Percentiles rank a stretch among this genome's conserved stretches.
Evolutionary conservation across 768 basidiomycete genomes (phyloP).

Genomic region (Termitomyces sp.): DNA sequence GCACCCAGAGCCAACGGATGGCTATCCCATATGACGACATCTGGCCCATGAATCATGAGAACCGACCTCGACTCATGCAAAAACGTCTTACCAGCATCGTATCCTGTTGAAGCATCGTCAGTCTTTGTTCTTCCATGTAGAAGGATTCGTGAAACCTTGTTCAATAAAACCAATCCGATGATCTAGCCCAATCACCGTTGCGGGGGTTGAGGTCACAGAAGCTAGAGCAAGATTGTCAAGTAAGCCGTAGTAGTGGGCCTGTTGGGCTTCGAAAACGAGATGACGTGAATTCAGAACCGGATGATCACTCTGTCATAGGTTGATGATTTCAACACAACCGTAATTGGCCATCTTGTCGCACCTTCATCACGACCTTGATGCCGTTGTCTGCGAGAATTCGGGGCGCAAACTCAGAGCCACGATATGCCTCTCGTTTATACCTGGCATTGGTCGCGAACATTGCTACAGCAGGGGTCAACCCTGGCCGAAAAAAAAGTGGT

Average conservation of each 20-base stretch:
- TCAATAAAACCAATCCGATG: conserved; percentile 78
- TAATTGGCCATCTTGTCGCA: conserved; percentile 12
- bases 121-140: neutral
- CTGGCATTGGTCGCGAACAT: conserved; percentile 59
- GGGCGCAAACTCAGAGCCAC: conserved; percentile 76
- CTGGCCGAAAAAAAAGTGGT: conserved; percentile 22
- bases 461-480: conserved; percentile 67
- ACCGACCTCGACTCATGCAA: neutral
- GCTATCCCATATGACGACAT: conserved; percentile 78
- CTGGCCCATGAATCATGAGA: conserved; percentile 26
- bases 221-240: conserved; percentile 62
- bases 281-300: conserved; percentile 65
- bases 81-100: conserved; percentile 60
- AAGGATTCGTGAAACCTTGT: conserved; percentile 38
- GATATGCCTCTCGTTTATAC: conserved; percentile 78
- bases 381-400: conserved; percentile 66
- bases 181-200: conserved; percentile 66
- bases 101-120: conserved; percentile 35
- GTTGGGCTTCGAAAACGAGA: conserved; percentile 79
- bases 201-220: conserved; percentile 71
- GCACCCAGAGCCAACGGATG: conserved; percentile 83
- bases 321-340: neutral
- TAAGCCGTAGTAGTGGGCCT: conserved; percentile 78
- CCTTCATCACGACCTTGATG: conserved; percentile 75
- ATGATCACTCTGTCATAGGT: conserved; percentile 52